A percentile compares a stretch with the other conserved stretches of the same genome.
These are phyloP conservation scores for Thyridium curvatum DNA, from an alignment of 2,329 filamentous ascomycete genomes.

Conservation along the genomic window DNA sequence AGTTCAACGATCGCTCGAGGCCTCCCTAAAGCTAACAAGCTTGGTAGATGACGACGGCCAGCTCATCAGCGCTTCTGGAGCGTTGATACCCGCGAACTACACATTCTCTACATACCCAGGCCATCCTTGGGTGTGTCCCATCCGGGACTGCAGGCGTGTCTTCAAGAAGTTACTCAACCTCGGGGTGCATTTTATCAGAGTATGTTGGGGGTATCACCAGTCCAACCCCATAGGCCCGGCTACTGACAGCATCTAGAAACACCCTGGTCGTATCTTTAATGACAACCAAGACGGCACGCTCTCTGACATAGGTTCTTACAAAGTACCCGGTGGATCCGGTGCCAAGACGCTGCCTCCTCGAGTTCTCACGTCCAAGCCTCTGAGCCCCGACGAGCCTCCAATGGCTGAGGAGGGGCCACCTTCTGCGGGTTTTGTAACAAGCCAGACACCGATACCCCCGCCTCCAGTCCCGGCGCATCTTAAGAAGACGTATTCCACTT, in stretches of 20 bases:
- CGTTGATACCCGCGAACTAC: constrained; percentile 11
- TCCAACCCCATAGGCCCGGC: no score
- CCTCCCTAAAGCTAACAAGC: background rate
- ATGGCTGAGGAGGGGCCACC: constrained; percentile 2
- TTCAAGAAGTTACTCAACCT: constrained; percentile 5
- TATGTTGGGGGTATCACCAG: constrained; percentile 6
- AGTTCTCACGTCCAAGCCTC: constrained; percentile 13
- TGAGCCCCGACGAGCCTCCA: constrained; percentile 6
- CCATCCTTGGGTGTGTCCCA: constrained; percentile 14
- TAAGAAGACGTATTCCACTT: no score
- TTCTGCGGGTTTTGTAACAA: background rate
- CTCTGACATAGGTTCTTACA: constrained; percentile 10
- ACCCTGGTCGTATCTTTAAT: constrained; percentile 13
- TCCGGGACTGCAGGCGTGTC: constrained; percentile 12
- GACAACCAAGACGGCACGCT: constrained; percentile 23
- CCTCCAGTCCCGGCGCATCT: background rate
- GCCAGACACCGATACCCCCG: background rate
- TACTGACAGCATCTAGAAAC: constrained; percentile 3
- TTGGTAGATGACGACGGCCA: background rate
- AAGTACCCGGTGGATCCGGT: background rate
- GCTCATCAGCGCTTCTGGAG: background rate
- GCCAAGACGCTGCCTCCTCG: constrained; percentile 6
- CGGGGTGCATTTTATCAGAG: constrained; percentile 12
- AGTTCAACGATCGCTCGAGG: background rate
- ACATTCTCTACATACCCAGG: constrained; percentile 1